These are phyloP conservation scores for Sugiyamaella floridensis DNA, from an alignment of 805 yeast genomes.

Conservation along the genomic window DNA sequence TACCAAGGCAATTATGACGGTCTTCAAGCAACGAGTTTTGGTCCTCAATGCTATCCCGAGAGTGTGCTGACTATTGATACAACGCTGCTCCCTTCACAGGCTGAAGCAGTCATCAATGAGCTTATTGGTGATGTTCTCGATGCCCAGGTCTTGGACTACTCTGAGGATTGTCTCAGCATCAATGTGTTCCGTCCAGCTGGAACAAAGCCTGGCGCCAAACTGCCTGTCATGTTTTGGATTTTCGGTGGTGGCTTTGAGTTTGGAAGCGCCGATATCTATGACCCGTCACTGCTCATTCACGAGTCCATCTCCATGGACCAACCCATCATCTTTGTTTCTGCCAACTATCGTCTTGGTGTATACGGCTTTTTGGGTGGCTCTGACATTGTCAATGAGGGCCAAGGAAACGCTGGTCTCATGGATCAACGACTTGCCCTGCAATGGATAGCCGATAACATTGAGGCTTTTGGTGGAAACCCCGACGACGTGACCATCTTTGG, in stretches of 20 bases:
- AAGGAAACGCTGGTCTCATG: conserved; percentile 30
- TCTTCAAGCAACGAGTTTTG: conserved; percentile 11
- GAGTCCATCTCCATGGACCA: conserved; percentile 12
- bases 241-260: conserved; percentile 36
- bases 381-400: conserved; percentile 16
- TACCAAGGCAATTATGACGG: conserved; percentile 11
- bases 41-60: conserved; percentile 11
- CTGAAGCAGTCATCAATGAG: background rate
- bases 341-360: conserved; percentile 33
- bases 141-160: conserved; percentile 5
- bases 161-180: conserved; percentile 29
- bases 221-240: conserved; percentile 28
- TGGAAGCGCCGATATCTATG: conserved; percentile 26
- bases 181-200: conserved; percentile 25
- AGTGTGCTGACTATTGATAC: conserved; percentile 13
- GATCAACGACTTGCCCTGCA: conserved; percentile 33
- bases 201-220: background rate
- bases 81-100: conserved; percentile 21
- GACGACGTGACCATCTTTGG: conserved; percentile 34
- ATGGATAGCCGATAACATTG: conserved; percentile 34
- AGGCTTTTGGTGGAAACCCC: conserved; percentile 34
- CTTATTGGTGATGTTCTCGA: background rate
- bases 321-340: conserved; percentile 25
- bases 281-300: conserved; percentile 18
- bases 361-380: conserved; percentile 32